Percentiles rank a stretch among this genome's conserved stretches.
phyloP scores from a whole-genome alignment of 2,329 filamentous ascomycete genomes.

The Arthrobotrys megalospora region DNA sequence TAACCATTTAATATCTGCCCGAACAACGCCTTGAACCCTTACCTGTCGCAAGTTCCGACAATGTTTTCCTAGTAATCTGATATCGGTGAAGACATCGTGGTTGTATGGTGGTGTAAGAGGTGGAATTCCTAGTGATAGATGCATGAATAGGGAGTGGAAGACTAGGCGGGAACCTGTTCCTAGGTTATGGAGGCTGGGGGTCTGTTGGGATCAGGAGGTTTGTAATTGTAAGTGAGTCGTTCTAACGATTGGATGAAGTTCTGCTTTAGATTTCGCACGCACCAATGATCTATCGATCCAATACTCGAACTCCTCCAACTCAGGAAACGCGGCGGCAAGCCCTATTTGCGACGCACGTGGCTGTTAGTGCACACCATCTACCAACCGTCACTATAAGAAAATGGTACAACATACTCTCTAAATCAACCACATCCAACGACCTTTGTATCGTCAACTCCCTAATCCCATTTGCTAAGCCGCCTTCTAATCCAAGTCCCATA shows the following conservation, averaged over 20 bases:
- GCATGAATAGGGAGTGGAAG: slow-evolving; percentile 23
- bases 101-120: slow-evolving; percentile 29
- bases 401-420: slow-evolving; percentile 3
- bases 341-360: neutral
- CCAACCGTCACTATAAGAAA: neutral
- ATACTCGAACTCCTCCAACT: slow-evolving; percentile 22
- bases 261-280: neutral
- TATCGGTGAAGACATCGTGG: slow-evolving; percentile 25
- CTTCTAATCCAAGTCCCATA: slow-evolving; percentile 7
- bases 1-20: slow-evolving; percentile 27
- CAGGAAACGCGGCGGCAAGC: slow-evolving; percentile 17
- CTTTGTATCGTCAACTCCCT: slow-evolving; percentile 14
- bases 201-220: neutral
- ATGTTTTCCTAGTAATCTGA: slow-evolving; percentile 11
- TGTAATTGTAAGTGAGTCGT: too few relatives aligned
- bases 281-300: slow-evolving; percentile 32
- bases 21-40: slow-evolving; percentile 17
- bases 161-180: slow-evolving; percentile 17
- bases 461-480: slow-evolving; percentile 18
- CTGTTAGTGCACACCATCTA: neutral
- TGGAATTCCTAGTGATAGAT: slow-evolving; percentile 1
- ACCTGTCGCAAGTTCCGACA: slow-evolving; percentile 26
- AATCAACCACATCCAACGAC: slow-evolving; percentile 20
- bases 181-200: slow-evolving; percentile 1
- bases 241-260: neutral